A percentile compares a stretch with the other conserved stretches of the same genome.
These are phyloP conservation scores for Metschnikowia peoriensis DNA, from an alignment of 805 yeast genomes.

Conservation along the genomic window DNA sequence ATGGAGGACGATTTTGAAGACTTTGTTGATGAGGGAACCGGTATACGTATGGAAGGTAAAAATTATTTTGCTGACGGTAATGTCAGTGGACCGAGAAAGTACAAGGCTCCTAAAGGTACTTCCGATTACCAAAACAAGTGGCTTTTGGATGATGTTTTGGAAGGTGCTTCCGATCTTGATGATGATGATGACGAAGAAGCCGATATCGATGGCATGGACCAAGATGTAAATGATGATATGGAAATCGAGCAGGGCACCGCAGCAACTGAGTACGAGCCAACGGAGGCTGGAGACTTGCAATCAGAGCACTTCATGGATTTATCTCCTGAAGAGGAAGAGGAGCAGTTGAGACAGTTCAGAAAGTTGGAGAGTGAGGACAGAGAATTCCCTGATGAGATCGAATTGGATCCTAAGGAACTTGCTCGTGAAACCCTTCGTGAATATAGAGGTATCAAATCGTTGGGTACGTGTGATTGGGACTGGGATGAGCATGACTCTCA, in stretches of 20 bases:
- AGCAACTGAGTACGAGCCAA: constrained; percentile 39
- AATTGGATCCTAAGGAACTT: constrained; percentile 69
- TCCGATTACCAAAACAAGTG: constrained; percentile 77
- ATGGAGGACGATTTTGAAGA: constrained; percentile 39
- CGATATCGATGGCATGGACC: constrained; percentile 29
- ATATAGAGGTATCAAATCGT: constrained; percentile 83
- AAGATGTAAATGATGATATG: constrained; percentile 34
- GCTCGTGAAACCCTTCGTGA: constrained; percentile 73
- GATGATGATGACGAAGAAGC: constrained; percentile 39
- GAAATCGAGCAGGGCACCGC: constrained; percentile 28
- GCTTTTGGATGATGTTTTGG: constrained; percentile 59
- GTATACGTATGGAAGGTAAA: constrained; percentile 58
- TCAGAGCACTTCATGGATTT: constrained; percentile 69
- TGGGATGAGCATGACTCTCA: constrained; percentile 75
- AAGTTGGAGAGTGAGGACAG: constrained; percentile 74
- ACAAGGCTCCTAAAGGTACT: constrained; percentile 63
- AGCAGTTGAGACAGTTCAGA: constrained; percentile 70
- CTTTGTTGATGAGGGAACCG: constrained; percentile 28
- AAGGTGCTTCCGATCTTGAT: constrained; percentile 44
- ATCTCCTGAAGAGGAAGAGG: constrained; percentile 77
- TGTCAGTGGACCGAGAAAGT: constrained; percentile 23
- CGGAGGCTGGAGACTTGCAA: constrained; percentile 39
- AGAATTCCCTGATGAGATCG: constrained; percentile 95
- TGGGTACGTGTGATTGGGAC: constrained; percentile 84
- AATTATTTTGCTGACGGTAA: constrained; percentile 40